phyloP scores from a whole-genome alignment of 371 early-diverging fungal species.

The Nematocida displodere region DNA sequence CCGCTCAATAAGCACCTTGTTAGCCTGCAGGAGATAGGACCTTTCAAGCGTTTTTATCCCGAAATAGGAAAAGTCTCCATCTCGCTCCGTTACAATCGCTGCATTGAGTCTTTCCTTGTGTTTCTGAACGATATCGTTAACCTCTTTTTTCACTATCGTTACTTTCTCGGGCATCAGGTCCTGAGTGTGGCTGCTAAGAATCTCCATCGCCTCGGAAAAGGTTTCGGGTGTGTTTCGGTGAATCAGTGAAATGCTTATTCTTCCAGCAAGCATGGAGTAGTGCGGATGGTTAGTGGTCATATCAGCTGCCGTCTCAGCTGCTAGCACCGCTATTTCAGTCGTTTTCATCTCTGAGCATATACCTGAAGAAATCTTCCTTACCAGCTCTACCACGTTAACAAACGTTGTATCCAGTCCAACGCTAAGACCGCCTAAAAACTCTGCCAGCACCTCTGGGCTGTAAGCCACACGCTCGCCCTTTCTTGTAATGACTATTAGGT shows the following conservation, averaged over 20 bases:
- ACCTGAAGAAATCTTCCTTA: constrained; percentile 24
- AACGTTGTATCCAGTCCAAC: constrained; percentile 34
- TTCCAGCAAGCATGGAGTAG: constrained; percentile 87
- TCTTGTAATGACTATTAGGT: background rate
- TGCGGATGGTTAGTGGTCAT: constrained; percentile 84
- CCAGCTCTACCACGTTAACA: constrained; percentile 18
- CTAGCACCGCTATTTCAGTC: constrained; percentile 26
- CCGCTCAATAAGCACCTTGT: constrained; percentile 79
- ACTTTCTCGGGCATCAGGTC: background rate
- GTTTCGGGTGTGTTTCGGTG: constrained; percentile 86
- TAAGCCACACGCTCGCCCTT: constrained; percentile 25
- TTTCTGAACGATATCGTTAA: constrained; percentile 70
- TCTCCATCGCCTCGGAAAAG: constrained; percentile 78
- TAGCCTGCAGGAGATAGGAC: constrained; percentile 76
- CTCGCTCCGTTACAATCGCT: constrained; percentile 84
- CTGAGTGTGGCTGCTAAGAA: constrained; percentile 72
- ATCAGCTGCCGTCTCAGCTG: constrained; percentile 53
- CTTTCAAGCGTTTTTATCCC: constrained; percentile 94
- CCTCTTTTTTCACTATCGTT: constrained; percentile 76
- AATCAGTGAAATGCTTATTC: constrained; percentile 88
- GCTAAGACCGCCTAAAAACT: constrained; percentile 5
- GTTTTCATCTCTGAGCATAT: constrained; percentile 40
- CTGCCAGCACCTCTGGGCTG: constrained; percentile 10
- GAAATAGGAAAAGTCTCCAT: constrained; percentile 91
- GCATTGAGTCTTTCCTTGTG: constrained; percentile 77